Base-by-base conservation (phyloP, 177 flowering plant genomes). In the Vitis hybrid region DNA sequence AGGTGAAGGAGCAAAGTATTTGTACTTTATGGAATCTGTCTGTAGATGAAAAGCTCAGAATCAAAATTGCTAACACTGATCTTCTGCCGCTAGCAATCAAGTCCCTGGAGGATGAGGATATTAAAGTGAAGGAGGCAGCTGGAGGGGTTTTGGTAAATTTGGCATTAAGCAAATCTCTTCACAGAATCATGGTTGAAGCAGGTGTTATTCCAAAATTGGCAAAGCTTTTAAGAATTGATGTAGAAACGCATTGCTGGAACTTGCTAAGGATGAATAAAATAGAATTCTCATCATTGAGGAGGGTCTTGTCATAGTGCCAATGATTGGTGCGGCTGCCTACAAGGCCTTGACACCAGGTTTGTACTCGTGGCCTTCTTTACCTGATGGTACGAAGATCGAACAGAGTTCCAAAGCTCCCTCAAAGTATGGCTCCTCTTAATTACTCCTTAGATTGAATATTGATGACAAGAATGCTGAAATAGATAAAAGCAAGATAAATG, bases 121-220 rank as follows among this genome's bases (percentile, higher is more conserved):
- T 82, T 52, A 85, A 80, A 72, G 89, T 91, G 69, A 81, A 77
- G 78, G 95, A 91, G 83, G 89, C 97, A 68, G 88, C 91, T 4
- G 95, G 93, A 54, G 94, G 97, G 51, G 87, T 92, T 57, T 69
- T 94, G 72, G 92, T 95, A 64, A 92, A 89, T 80, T 73, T 94
- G 73, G 80, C 93, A 61, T 75, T 92, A 73, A 83, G 85, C 74
- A 74, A 49, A 2, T 76, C 79, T 52, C 86, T 76, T 80, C 95
- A 94, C 79, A 73, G 64, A 17, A 72, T 83, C 62, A 78, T 94
- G 88, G 91, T 94, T 60, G 98, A 94, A 85, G 86, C 85, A 45
- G 92, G 91, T 72, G 91, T 85, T 55, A 88, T 94, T 69, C 91
- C 88, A 26, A 85, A 84, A 82, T 64, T 94, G 97, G 93, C 94